Conservation (phyloP, 176 grass and related monocot genomes). For the Themeda triandra region DNA sequence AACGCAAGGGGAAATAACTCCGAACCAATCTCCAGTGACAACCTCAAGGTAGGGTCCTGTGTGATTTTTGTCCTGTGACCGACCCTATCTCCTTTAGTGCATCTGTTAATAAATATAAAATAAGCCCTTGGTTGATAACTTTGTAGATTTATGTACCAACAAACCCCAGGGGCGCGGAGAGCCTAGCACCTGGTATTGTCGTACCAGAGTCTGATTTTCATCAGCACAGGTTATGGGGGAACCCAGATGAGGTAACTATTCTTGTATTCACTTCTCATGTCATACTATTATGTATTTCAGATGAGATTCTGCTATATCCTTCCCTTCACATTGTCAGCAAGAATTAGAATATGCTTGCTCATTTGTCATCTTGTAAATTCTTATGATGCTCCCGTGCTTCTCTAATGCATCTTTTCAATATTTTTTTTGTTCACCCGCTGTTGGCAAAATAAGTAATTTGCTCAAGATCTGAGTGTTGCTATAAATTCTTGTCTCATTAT, state of each 20-base stretch:
- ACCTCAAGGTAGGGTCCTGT: constrained; percentile 31
- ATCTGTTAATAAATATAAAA: neutral
- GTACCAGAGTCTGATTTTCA: constrained; percentile 68
- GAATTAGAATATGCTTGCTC: constrained; percentile 1
- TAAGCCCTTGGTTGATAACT: neutral
- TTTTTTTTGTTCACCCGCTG: neutral
- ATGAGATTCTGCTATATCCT: neutral
- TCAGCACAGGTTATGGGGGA: constrained; percentile 61
- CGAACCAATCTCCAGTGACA: constrained; percentile 45
- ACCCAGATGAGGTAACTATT: constrained; percentile 61
- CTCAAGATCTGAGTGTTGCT: neutral
- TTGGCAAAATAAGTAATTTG: neutral
- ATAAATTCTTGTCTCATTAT: neutral
- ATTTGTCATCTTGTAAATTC: neutral
- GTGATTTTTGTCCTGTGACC: neutral
- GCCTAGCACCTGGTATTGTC: constrained; percentile 63
- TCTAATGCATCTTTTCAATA: neutral
- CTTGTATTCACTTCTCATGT: neutral
- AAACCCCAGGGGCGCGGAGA: constrained; percentile 72
- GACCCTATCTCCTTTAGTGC: neutral
- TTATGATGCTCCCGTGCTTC: neutral
- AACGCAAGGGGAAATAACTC: constrained; percentile 41
- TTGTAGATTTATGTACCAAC: constrained; percentile 57
- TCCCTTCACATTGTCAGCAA: neutral
- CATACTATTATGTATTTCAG: neutral